These are phyloP conservation scores for Colletotrichum sp. DNA, from an alignment of 2,329 filamentous ascomycete genomes.

Conservation along the genomic window DNA sequence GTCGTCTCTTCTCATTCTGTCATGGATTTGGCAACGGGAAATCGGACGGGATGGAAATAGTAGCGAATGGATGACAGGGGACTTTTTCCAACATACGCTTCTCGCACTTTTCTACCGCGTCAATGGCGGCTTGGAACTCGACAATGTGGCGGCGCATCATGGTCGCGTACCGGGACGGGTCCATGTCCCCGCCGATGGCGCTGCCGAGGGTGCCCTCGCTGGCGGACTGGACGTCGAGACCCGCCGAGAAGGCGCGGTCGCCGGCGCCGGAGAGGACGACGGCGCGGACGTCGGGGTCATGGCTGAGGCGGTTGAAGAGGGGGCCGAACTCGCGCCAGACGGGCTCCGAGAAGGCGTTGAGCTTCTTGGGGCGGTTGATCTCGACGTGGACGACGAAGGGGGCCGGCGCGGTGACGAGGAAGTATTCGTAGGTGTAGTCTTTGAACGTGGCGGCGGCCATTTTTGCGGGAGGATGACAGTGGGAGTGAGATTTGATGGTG, in stretches of 20 bases:
- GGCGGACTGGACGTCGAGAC: conserved; percentile 81
- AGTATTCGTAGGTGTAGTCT: conserved; percentile 64
- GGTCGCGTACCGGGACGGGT: conserved; percentile 70
- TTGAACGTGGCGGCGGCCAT: conserved; percentile 20
- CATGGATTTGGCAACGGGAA: background rate
- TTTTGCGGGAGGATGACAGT: background rate
- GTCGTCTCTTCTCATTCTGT: background rate
- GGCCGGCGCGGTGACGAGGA: conserved; percentile 74
- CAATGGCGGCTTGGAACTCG: conserved; percentile 82
- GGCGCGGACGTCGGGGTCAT: conserved; percentile 74
- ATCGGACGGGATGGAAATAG: background rate
- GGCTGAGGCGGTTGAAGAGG: conserved; percentile 76
- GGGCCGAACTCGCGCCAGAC: conserved; percentile 85
- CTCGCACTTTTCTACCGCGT: conserved; percentile 81
- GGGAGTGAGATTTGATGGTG: background rate
- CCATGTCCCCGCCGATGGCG: conserved; percentile 37
- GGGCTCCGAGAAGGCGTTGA: conserved; percentile 84
- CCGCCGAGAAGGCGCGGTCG: conserved; percentile 83
- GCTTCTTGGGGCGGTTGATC: conserved; percentile 84
- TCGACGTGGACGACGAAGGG: conserved; percentile 87
- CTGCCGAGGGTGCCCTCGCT: conserved; percentile 46
- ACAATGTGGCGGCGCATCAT: conserved; percentile 70
- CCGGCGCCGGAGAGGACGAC: conserved; percentile 84
- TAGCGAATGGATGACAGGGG: background rate
- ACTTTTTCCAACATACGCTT: conserved; percentile 67